Evolutionary conservation across 2,329 filamentous ascomycete species (phyloP), one percentile per base, ranked within the genome.

Genomic region (Neofusicoccum sp.): DNA sequence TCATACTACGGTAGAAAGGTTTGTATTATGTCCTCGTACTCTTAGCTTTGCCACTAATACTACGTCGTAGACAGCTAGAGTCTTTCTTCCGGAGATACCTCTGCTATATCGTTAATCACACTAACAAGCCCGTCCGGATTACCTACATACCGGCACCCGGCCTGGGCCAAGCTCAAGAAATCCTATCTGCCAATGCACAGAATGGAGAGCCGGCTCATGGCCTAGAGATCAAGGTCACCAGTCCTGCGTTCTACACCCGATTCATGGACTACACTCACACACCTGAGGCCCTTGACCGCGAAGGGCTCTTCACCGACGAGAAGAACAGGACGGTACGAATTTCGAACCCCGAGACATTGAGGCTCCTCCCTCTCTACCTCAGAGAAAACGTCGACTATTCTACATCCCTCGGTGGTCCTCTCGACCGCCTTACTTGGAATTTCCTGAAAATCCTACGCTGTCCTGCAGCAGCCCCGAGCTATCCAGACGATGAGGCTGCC

Each of bases 221-320:
- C 0, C 54, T 89, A 5, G 82, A 83, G 44, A 74, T 90, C 49
- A 81, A 80, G 58, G 76, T 90, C 4, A 71, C 88, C 20, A 87
- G 85, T 0, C 87, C 88, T 0, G 78, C 76, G 0, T 91, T 91
- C 68, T 91, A 91, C 74, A 80, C 83, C 11, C 81, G 86, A 30
- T 86, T 90, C 49, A 78, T 86, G 0, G 80, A 83, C 64, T 89
- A 90, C 67, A 77, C 82, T 0, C 80, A 87, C 67, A 83, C 84
- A 24, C 78, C 84, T 16, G 84, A 88, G 65, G 86, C 84, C 0
- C 75, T 89, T 31, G 83, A 86, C 60, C 79, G 80, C 62, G 86
- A 89, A 69, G 84, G 68, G 71, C 67, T 78, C 12, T 74, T 75
- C 33, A 76, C 76, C 1, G 73, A 79, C 26, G 76, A 82, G 45